A percentile compares a stretch with the other conserved stretches of the same genome.
These are phyloP conservation scores for Nicotiana undulata DNA, from an alignment of 257 asterid species.

Conservation along the genomic window DNA sequence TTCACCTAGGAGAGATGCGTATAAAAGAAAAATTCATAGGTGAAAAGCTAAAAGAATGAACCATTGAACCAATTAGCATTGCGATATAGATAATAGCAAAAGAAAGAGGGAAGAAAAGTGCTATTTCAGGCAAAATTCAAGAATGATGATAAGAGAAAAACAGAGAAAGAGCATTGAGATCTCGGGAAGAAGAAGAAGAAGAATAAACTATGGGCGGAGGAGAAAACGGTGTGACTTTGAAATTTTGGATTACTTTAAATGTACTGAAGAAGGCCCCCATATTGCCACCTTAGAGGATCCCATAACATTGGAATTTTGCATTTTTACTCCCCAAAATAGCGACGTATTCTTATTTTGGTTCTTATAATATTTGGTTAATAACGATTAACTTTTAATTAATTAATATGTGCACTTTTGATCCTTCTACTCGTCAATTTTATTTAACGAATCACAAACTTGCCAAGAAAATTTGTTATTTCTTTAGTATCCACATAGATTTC, in stretches of 20 bases:
- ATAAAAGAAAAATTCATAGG: background rate
- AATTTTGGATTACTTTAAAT: background rate
- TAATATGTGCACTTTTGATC: no score
- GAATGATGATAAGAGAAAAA: background rate
- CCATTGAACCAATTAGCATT: background rate
- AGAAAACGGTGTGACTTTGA: slow-evolving; percentile 25
- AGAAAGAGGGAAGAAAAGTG: background rate
- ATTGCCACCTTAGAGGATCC: no score
- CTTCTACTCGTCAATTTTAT: no score
- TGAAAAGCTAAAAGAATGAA: background rate
- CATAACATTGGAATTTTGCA: no score
- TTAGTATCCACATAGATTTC: no score
- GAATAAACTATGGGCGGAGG: slow-evolving; percentile 47
- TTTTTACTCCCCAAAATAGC: no score
- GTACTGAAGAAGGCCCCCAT: no score
- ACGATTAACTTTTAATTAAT: no score
- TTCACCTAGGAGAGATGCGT: background rate
- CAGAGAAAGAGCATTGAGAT: background rate
- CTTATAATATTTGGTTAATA: no score
- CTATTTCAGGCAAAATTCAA: background rate
- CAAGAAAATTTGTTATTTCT: no score
- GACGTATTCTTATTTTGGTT: no score
- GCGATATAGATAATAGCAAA: background rate
- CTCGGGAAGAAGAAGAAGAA: background rate
- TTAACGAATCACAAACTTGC: no score